Evolutionary conservation across 257 asterid genomes (phyloP), one percentile per base, ranked within the genome.

Genomic region (Eustoma russellianum): DNA sequence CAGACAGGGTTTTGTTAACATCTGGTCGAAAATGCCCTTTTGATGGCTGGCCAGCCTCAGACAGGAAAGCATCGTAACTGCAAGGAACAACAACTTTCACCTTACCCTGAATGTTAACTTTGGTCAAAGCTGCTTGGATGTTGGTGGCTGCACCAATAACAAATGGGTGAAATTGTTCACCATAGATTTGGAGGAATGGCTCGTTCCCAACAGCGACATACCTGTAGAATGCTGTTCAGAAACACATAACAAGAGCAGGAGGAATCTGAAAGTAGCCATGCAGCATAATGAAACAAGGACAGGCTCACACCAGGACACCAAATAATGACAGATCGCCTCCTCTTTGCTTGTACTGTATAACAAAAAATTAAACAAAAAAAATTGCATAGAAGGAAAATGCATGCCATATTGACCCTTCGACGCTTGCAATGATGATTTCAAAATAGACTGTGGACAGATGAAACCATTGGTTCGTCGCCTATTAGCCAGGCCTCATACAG

Each of bases 191-290:
- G 68, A 78, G 81, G 79, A 85, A 85, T 38, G 92, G 86, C 64
- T 85, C 94, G 30, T 85, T 92, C 49, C 95, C 97, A 17, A 83
- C 80, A 48, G 92, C 84, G 41, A 89, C 69, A 57, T 79, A 85
- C 69, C 97, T 89, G 68, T 16, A 44, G 61, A 50, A 43, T 53
- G 56, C 41, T 53, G 17, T 48, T 55, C 30, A 41, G 59, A 43
- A 61, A 59, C 15, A 7, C n/a, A 18, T 45, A 35, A 41, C 41
- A 41, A 55, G 17, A 12, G 19, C 40, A 41, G n/a, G 24, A 55
- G 7, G 19, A 4, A 6, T 44, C 3, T 13, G 16, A 11, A 52
- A 30, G 46, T 9, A 57, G 34, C 47, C 17, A 15, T 35, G 3
- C 14, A 14, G 7, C 19, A 18, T 46, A 43, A 10, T 46, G 10